Conservation (phyloP, 2,329 filamentous ascomycete genomes). For the Clarireedia monteithiana region DNA sequence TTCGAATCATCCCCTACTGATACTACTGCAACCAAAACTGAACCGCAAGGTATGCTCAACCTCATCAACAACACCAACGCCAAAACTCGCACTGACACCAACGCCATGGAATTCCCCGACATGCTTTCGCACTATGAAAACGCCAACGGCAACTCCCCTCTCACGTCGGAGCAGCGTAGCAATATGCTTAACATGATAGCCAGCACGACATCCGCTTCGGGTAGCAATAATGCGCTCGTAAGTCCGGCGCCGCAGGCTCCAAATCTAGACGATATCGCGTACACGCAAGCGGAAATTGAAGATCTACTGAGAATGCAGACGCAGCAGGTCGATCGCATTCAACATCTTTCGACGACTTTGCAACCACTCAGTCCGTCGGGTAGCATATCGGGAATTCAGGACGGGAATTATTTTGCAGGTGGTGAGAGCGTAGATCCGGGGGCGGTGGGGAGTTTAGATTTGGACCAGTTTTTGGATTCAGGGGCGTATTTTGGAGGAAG, state of each 20-base stretch:
- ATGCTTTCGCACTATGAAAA: constrained; percentile 34
- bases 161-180: constrained; percentile 51
- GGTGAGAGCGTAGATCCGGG: constrained; percentile 30
- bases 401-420: constrained; percentile 28
- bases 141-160: constrained; percentile 44
- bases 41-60: constrained; percentile 56
- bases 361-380: constrained; percentile 76
- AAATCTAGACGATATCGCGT: constrained; percentile 52
- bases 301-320: constrained; percentile 70
- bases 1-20: constrained; percentile 40
- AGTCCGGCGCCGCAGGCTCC: constrained; percentile 33
- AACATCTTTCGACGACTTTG: constrained; percentile 65
- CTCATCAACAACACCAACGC: constrained; percentile 59
- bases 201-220: constrained; percentile 21
- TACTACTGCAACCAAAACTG: constrained; percentile 44
- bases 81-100: constrained; percentile 33
- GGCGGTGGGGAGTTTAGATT: constrained; percentile 33
- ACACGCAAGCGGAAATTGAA: constrained; percentile 69
- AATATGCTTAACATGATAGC: constrained; percentile 54
- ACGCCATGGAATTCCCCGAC: constrained; percentile 42
- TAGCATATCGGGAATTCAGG: constrained; percentile 62
- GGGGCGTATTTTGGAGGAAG: constrained; percentile 33
- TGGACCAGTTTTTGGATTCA: constrained; percentile 42
- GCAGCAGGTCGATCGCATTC: constrained; percentile 70
- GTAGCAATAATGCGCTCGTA: constrained; percentile 27